Evolutionary conservation across 2,329 filamentous ascomycete species (phyloP).

Genomic region (Aspergillus sp.): DNA sequence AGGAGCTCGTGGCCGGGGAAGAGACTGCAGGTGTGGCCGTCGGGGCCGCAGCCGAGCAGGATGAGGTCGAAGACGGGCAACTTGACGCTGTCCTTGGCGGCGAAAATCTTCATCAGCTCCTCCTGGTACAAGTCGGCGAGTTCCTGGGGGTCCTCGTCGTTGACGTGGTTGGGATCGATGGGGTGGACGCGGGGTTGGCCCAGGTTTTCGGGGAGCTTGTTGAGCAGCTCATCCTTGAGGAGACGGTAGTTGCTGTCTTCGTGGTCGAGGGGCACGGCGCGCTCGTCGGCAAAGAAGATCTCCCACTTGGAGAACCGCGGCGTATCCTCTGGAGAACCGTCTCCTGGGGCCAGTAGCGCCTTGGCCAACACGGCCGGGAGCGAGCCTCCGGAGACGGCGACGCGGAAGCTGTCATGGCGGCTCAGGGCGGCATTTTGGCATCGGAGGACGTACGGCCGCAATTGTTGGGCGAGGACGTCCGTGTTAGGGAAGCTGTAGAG

Average conservation of each 20-base stretch:
- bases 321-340: conserved; percentile 56
- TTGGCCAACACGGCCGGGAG: conserved; percentile 84
- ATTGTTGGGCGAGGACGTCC: conserved; percentile 69
- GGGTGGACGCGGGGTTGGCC: conserved; percentile 72
- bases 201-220: conserved; percentile 73
- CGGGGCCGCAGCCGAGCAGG: conserved; percentile 88
- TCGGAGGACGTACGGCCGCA: conserved; percentile 80
- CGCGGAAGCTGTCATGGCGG: conserved; percentile 82
- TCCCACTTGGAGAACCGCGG: conserved; percentile 87
- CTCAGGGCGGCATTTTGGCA: conserved; percentile 75
- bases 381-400: conserved; percentile 91
- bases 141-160: conserved; percentile 85
- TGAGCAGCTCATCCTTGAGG: conserved; percentile 80
- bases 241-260: conserved; percentile 92
- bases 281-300: conserved; percentile 98
- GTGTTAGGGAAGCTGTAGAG: conserved; percentile 77
- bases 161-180: conserved; percentile 65
- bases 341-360: conserved; percentile 66
- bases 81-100: conserved; percentile 88
- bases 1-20: conserved; percentile 89
- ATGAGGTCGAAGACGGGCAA: conserved; percentile 93
- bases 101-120: conserved; percentile 79
- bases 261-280: conserved; percentile 87
- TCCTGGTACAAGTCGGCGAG: conserved; percentile 93
- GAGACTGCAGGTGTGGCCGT: conserved; percentile 94